These are phyloP conservation scores for Penicillium vulpinum DNA, from an alignment of 2,329 filamentous ascomycete genomes.

Conservation along the genomic window DNA sequence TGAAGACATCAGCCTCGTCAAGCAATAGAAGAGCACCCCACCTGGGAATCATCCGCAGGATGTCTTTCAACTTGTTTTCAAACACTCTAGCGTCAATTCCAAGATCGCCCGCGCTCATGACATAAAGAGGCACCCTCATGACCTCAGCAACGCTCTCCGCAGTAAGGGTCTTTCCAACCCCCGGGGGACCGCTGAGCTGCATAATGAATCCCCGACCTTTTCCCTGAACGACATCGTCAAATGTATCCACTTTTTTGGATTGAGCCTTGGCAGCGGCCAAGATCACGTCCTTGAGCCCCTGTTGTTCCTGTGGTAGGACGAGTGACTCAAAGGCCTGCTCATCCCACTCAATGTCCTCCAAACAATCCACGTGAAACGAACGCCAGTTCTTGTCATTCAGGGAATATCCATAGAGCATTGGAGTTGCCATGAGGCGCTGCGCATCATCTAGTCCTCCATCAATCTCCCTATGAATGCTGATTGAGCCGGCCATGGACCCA, in stretches of 20 bases:
- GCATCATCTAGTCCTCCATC: slow-evolving; percentile 39
- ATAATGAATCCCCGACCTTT: slow-evolving; percentile 56
- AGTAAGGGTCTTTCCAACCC: slow-evolving; percentile 57
- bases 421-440: slow-evolving; percentile 44
- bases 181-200: slow-evolving; percentile 53
- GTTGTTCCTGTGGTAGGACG: slow-evolving; percentile 48
- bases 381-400: slow-evolving; percentile 43
- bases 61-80: slow-evolving; percentile 47
- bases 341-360: slow-evolving; percentile 48
- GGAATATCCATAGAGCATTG: slow-evolving; percentile 51
- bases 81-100: slow-evolving; percentile 46
- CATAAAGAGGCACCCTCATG: slow-evolving; percentile 53
- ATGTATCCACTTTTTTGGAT: slow-evolving; percentile 37
- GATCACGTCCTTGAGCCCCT: slow-evolving; percentile 47
- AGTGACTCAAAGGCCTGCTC: slow-evolving; percentile 49
- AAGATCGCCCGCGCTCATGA: slow-evolving; percentile 52
- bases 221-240: slow-evolving; percentile 54
- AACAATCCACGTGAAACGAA: slow-evolving; percentile 41
- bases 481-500: slow-evolving; percentile 37
- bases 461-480: slow-evolving; percentile 21
- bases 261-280: slow-evolving; percentile 50
- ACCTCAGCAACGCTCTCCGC: slow-evolving; percentile 53
- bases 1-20: slow-evolving; percentile 47
- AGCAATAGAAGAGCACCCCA: slow-evolving; percentile 56
- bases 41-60: slow-evolving; percentile 50